These are phyloP conservation scores for Solanum chmielewskii DNA, from an alignment of 257 asterid genomes.

Conservation along the genomic window DNA sequence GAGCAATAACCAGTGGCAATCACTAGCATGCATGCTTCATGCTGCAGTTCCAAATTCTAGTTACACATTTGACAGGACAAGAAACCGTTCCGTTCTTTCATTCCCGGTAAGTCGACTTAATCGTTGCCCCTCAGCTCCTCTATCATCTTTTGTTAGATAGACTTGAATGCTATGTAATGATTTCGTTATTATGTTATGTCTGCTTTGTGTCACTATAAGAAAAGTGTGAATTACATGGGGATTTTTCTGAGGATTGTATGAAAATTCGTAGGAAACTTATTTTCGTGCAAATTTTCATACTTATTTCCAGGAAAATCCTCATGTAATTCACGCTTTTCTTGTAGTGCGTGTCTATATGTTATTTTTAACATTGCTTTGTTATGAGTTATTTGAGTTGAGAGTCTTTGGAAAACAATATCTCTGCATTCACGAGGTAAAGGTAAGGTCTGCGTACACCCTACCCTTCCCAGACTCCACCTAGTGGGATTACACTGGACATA, in stretches of 20 bases:
- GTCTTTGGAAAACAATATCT: neutral
- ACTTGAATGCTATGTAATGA: neutral
- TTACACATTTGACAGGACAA: slow-evolving; percentile 11
- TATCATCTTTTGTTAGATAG: neutral
- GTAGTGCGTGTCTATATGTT: neutral
- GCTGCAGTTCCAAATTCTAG: slow-evolving; percentile 22
- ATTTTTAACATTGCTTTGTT: neutral
- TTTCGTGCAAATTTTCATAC: no score
- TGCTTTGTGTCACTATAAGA: neutral
- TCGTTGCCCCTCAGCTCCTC: neutral
- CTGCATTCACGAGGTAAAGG: neutral
- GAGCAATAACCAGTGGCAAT: slow-evolving; percentile 54
- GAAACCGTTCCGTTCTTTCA: slow-evolving; percentile 24
- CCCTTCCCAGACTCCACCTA: neutral
- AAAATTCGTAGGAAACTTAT: no score
- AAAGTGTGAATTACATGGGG: no score
- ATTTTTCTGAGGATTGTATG: no score
- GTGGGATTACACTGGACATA: neutral
- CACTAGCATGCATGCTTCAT: slow-evolving; percentile 61
- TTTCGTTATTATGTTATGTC: neutral
- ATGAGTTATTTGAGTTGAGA: neutral
- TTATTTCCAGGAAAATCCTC: no score
- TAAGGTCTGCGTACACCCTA: neutral
- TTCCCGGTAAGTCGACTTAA: slow-evolving; percentile 26
- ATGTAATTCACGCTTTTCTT: no score